Evolutionary conservation across 2,329 filamentous ascomycete species (phyloP).

Genomic region (Aureobasidium sp.): DNA sequence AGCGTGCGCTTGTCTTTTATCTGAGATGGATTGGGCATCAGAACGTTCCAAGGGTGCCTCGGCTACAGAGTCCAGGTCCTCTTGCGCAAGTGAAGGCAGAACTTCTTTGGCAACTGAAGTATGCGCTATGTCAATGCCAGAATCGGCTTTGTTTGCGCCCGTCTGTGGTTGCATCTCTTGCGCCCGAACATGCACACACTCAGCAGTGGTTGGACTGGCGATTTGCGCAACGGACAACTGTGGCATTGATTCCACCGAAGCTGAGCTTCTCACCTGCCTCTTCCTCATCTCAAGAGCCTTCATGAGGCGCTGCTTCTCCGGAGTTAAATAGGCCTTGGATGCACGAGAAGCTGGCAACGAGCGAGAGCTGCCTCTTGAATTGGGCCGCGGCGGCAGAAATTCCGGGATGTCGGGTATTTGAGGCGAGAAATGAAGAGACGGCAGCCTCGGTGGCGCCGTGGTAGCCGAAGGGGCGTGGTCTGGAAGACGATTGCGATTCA

Average conservation of each 20-base stretch:
- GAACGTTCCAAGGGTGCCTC: background rate
- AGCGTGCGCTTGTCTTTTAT: background rate
- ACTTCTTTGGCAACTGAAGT: background rate
- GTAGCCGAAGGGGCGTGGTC: background rate
- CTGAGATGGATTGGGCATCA: background rate
- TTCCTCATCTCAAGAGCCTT: slow-evolving; percentile 88
- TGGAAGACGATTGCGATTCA: background rate
- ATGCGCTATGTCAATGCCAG: slow-evolving; percentile 1
- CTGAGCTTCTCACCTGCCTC: slow-evolving; percentile 52
- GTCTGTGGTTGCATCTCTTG: background rate
- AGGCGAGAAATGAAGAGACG: slow-evolving; percentile 24
- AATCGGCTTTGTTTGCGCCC: slow-evolving; percentile 2
- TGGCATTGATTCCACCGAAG: background rate
- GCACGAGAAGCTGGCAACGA: slow-evolving; percentile 5
- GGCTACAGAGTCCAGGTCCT: background rate
- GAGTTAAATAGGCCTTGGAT: slow-evolving; percentile 49
- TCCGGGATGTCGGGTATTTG: slow-evolving; percentile 27
- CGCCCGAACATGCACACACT: background rate
- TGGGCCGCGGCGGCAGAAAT: slow-evolving; percentile 22
- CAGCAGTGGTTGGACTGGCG: slow-evolving; percentile 9
- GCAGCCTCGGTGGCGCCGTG: background rate
- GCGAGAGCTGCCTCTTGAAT: slow-evolving; percentile 24
- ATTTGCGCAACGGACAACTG: background rate
- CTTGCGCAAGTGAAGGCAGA: background rate
- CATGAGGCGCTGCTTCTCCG: slow-evolving; percentile 87